Percentiles rank a stretch among this genome's conserved stretches.
These are phyloP conservation scores for Erodium texanum DNA, from an alignment of 441 rosid species.

Conservation along the genomic window DNA sequence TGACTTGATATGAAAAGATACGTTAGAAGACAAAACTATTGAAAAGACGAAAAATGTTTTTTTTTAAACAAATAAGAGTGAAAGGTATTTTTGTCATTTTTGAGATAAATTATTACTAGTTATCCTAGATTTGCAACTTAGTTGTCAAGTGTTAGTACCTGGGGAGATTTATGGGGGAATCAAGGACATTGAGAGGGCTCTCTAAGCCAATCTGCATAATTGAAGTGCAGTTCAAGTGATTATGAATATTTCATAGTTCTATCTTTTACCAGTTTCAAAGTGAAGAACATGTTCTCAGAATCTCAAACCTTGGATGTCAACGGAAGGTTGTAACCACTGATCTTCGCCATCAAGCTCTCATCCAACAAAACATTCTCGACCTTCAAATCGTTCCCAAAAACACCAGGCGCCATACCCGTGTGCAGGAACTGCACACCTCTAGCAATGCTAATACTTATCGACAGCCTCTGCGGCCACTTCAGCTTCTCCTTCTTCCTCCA, in stretches of 20 bases:
- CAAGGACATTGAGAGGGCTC: constrained; percentile 36
- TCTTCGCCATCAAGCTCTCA: constrained; percentile 63
- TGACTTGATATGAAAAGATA: no score
- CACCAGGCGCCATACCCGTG: constrained; percentile 67
- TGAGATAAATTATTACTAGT: no score
- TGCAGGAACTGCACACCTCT: constrained; percentile 90
- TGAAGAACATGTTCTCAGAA: no score
- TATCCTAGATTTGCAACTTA: no score
- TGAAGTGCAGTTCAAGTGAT: not conserved
- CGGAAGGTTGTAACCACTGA: constrained; percentile 59
- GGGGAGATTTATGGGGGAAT: no score
- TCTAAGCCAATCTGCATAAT: constrained; percentile 47
- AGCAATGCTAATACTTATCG: constrained; percentile 63
- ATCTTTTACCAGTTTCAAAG: no score
- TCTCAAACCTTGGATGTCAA: constrained; percentile 71
- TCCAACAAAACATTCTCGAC: constrained; percentile 66
- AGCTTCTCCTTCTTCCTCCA: constrained; percentile 64
- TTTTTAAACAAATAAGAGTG: no score
- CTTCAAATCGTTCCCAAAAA: constrained; percentile 65
- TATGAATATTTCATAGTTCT: no score
- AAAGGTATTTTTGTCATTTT: no score
- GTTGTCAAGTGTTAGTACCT: no score
- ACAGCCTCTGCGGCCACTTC: constrained; percentile 89
- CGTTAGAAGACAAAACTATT: no score
- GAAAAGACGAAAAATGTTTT: no score